Conservation (phyloP, 768 basidiomycete species). For the Podaxis sp. region DNA sequence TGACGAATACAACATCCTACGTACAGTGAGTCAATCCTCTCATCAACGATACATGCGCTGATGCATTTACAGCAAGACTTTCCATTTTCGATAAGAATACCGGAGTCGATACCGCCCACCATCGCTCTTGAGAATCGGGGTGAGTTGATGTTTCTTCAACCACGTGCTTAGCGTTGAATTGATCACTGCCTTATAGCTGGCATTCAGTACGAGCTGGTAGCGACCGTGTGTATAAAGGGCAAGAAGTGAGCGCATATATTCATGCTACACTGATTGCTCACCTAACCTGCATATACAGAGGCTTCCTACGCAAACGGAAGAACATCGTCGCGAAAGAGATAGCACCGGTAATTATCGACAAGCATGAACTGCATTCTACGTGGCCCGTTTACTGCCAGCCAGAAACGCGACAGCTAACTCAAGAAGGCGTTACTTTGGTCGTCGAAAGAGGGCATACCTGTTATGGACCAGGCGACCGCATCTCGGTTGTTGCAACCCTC, state of each 20-base stretch:
- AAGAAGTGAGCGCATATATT: conserved; percentile 59
- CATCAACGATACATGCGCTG: conserved; percentile 10
- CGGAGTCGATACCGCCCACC: conserved; percentile 88
- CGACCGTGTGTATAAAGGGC: conserved; percentile 80
- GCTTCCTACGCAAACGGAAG: conserved; percentile 81
- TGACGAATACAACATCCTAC: conserved; percentile 69
- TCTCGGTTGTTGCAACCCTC: conserved; percentile 69
- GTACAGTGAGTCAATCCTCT: conserved; percentile 51
- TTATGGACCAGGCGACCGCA: conserved; percentile 83
- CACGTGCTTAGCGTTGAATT: conserved; percentile 1
- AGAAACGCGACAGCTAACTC: conserved; percentile 62
- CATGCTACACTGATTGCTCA: not conserved
- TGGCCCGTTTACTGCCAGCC: conserved; percentile 90
- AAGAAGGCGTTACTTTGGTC: conserved; percentile 72
- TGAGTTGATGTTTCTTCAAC: conserved; percentile 26
- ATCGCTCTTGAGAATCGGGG: conserved; percentile 78
- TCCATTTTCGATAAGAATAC: conserved; percentile 87
- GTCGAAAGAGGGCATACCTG: conserved; percentile 78
- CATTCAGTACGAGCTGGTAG: conserved; percentile 88
- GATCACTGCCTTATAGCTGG: conserved; percentile 50
- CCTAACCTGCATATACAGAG: conserved; percentile 39
- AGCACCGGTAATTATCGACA: conserved; percentile 80
- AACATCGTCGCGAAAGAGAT: conserved; percentile 65
- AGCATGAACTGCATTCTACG: conserved; percentile 89
- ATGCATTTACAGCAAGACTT: conserved; percentile 68